A percentile compares a stretch with the other conserved stretches of the same genome.
Evolutionary conservation across 1,284 basidiomycete genomes (phyloP).

Genomic region (Leccinum holopus): DNA sequence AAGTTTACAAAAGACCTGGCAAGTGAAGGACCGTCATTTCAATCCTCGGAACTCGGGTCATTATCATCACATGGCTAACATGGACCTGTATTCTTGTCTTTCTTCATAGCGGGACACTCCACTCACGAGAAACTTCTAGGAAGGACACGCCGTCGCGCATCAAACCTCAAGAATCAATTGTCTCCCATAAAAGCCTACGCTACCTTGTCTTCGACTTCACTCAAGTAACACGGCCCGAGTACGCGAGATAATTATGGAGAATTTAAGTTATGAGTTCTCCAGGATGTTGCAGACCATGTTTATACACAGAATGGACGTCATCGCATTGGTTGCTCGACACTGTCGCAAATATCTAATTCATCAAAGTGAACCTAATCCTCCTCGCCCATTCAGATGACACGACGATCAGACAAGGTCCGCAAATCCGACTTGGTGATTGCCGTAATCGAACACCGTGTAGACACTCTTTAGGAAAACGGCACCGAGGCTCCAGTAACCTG

Average conservation of each 20-base stretch:
- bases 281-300: background rate
- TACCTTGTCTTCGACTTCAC: too few relatives aligned
- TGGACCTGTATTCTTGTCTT: background rate
- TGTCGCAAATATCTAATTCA: background rate
- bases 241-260: conserved; percentile 3
- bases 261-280: background rate
- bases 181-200: too few relatives aligned
- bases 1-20: too few relatives aligned
- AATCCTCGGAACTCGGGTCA: too few relatives aligned
- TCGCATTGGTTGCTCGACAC: background rate
- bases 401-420: background rate
- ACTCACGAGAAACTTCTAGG: conserved; percentile 13
- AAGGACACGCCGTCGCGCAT: too few relatives aligned
- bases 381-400: conserved; percentile 46
- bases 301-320: background rate
- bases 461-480: background rate
- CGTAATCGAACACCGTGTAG: background rate
- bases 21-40: too few relatives aligned
- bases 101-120: conserved; percentile 23
- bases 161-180: too few relatives aligned
- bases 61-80: background rate
- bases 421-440: background rate
- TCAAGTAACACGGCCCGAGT: too few relatives aligned
- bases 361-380: conserved; percentile 37
- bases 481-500: background rate